Evolutionary conservation across 2,329 filamentous ascomycete species (phyloP).

Genomic region (Penicillium psychrosexuale): DNA sequence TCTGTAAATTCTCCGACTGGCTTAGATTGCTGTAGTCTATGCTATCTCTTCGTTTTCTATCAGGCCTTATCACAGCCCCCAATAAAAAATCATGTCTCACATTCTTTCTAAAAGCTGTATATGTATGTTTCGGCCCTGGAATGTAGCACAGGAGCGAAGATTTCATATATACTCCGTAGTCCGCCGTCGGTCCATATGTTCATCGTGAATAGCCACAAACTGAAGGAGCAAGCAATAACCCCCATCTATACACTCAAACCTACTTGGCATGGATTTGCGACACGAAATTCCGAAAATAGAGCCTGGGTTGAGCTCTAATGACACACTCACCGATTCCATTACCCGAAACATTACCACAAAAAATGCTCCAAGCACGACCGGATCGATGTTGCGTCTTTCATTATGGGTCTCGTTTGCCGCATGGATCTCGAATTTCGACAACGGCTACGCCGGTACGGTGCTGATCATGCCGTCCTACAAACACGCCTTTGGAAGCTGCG

Average conservation of each 20-base stretch:
- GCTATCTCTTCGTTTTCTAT: neutral
- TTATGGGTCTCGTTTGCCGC: slow-evolving; percentile 23
- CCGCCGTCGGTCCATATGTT: neutral
- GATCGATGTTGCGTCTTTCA: slow-evolving; percentile 20
- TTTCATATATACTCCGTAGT: neutral
- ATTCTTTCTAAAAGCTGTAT: slow-evolving; percentile 17
- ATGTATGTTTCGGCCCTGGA: slow-evolving; percentile 14
- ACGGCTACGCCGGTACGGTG: slow-evolving; percentile 23
- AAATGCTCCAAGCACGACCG: slow-evolving; percentile 10
- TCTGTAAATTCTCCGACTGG: neutral
- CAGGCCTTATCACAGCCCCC: neutral
- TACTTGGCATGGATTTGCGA: neutral
- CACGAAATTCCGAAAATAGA: neutral
- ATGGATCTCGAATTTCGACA: slow-evolving; percentile 27
- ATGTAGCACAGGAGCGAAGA: slow-evolving; percentile 5
- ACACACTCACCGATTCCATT: neutral
- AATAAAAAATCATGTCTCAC: neutral
- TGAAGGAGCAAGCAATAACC: too few species aligned
- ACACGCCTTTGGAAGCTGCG: slow-evolving; percentile 24
- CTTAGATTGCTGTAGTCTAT: neutral
- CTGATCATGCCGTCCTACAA: slow-evolving; percentile 27
- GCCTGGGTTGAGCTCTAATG: slow-evolving; percentile 1
- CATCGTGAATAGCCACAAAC: neutral
- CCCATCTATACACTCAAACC: neutral
- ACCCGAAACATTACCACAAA: neutral